Conservation (phyloP, 768 basidiomycete species). For the Pluteus cervinus region DNA sequence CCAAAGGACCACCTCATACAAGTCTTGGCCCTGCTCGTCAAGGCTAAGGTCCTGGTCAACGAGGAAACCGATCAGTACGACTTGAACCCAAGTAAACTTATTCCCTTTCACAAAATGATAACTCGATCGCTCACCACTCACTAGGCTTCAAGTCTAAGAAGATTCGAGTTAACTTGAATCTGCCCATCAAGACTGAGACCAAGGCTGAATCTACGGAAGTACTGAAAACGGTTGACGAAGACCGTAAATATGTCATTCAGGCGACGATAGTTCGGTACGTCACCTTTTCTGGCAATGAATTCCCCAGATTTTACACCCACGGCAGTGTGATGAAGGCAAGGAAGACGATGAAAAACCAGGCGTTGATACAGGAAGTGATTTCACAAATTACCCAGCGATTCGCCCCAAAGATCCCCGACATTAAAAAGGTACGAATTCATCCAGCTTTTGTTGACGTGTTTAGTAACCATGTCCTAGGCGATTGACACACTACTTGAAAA, state of each 20-base stretch:
- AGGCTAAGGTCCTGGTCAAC: constrained; percentile 84
- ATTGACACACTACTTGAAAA: constrained; percentile 94
- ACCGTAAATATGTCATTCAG: constrained; percentile 93
- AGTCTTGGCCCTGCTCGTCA: constrained; percentile 67
- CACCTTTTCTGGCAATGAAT: no score
- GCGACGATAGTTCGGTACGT: constrained; percentile 82
- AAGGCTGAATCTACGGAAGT: constrained; percentile 88
- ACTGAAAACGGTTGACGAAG: constrained; percentile 92
- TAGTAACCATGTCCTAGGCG: constrained; percentile 55
- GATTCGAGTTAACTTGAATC: constrained; percentile 86
- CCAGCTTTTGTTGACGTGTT: constrained; percentile 19
- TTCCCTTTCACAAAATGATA: not conserved
- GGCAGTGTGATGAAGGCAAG: constrained; percentile 92
- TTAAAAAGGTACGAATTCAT: constrained; percentile 71
- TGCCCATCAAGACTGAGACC: constrained; percentile 90
- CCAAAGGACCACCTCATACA: constrained; percentile 74
- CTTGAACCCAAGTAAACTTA: constrained; percentile 65
- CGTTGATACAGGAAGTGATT: constrained; percentile 84
- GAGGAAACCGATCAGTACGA: constrained; percentile 89
- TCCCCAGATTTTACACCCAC: constrained; percentile 6
- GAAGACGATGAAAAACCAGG: constrained; percentile 93
- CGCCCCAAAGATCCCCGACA: constrained; percentile 89
- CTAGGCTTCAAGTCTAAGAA: constrained; percentile 90
- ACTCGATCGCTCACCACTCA: constrained; percentile 30
- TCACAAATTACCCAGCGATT: constrained; percentile 84